Evolutionary conservation across 306 rosid species (phyloP).

Genomic region (Sindora glabra): DNA sequence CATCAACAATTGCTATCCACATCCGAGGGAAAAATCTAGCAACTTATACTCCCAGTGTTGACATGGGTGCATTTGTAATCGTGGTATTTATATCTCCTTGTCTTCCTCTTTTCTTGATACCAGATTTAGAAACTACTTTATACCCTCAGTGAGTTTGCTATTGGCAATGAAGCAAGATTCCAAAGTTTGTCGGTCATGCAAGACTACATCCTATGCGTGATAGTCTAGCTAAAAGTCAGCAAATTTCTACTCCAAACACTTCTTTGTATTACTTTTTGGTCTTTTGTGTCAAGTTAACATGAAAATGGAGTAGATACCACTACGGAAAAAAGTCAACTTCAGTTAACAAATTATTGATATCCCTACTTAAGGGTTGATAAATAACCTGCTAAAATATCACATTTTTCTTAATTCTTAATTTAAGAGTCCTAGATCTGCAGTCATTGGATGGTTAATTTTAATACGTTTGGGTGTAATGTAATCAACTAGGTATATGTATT

Average conservation of each 20-base stretch:
- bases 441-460: background rate
- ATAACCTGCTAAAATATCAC: no score
- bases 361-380: no score
- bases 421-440: no score
- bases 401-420: no score
- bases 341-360: no score
- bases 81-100: conserved; percentile 56
- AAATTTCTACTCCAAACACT: background rate
- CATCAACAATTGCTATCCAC: conserved; percentile 79
- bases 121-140: background rate
- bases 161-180: conserved; percentile 1
- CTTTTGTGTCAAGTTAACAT: background rate
- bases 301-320: conserved; percentile 4
- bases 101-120: background rate
- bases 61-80: conserved; percentile 96
- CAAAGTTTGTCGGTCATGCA: background rate
- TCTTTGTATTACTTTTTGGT: background rate
- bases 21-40: conserved; percentile 77
- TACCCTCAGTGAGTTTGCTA: background rate
- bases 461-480: background rate
- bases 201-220: background rate
- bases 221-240: background rate
- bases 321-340: no score
- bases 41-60: conserved; percentile 91
- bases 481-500: background rate